Base-by-base conservation (phyloP, 257 asterid species). In the Nicotiana benthamiana region DNA sequence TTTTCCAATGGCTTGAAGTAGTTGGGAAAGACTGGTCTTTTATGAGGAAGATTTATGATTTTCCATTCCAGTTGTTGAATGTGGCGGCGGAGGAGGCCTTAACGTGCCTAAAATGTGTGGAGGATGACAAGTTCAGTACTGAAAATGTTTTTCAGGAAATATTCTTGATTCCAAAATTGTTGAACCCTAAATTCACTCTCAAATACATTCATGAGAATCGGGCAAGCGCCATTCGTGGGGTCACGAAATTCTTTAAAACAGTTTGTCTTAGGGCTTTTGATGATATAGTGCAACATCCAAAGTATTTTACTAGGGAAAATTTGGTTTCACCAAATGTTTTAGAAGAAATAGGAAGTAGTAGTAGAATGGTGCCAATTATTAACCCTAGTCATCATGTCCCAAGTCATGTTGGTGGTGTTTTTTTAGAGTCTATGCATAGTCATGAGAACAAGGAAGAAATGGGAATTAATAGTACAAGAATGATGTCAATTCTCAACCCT, bases 1-100 rank as follows among this genome's bases (percentile, higher is more conserved):
- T 94, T 57, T 87, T 84, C 80, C 81, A 91, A 32, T 94, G 94
- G 92, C 87, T 94, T 0, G 97, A 92, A 70, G 87, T 82, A 7
- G 74, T 77, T 61, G 51, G 60, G 6, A 72, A 57, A 0, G 84
- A 84, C 75, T 16, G 36, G 63, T 43, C 34, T n/a, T 10, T 90
- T 17, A 77, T 94, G 6, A 74, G 28, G 46, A 74, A 65, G 10
- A 22, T 92, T 80, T 52, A 85, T 36, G 36, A 86, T 4, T 72
- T 91, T 36, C 89, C 97, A 0, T 60, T 26, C 0, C 4, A 18
- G 0, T 11, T 89, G 63, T 16, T 94, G 27, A 83, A 83, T 4
- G 81, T 80, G 10, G 32, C 85, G 3, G 89, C 83, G 1, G 88
- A 90, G 3, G 98, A 94, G 57, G 74, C 92, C 0, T 75, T 51